These are phyloP conservation scores for Diaporthe ilicicola DNA, from an alignment of 2,329 filamentous ascomycete species.

Conservation along the genomic window DNA sequence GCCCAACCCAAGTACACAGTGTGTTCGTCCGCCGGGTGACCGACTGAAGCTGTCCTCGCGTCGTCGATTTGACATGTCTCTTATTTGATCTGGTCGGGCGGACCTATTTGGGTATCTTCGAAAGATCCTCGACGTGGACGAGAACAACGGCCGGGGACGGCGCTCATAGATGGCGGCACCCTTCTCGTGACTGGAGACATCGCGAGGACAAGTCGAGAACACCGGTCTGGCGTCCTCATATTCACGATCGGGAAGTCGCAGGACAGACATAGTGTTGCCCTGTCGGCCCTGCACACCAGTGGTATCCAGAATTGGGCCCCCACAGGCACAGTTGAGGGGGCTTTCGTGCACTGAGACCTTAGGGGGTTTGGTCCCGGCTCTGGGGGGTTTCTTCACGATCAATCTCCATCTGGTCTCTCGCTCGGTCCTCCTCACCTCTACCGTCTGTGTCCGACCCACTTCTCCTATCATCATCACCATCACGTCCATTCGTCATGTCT, in stretches of 20 bases:
- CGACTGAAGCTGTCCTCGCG: not conserved
- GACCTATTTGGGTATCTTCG: not conserved
- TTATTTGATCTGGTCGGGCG: not conserved
- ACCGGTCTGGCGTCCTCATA: not conserved
- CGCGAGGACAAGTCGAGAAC: not conserved
- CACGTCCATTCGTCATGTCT: constrained; percentile 44
- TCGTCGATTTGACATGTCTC: not conserved
- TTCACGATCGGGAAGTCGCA: not conserved
- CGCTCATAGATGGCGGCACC: not conserved
- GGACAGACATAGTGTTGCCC: not conserved
- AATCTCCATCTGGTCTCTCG: constrained; percentile 54
- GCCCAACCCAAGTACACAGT: too few relatives aligned
- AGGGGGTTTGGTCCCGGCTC: constrained; percentile 23
- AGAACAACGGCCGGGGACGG: too few relatives aligned
- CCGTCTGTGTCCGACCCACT: constrained; percentile 35
- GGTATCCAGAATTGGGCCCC: too few relatives aligned
- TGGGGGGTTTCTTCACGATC: constrained; percentile 32
- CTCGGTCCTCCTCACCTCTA: constrained; percentile 30
- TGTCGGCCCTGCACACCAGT: not conserved
- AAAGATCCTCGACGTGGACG: not conserved
- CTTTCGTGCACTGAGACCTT: not conserved
- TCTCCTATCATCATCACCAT: constrained; percentile 38
- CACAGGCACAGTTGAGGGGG: not conserved
- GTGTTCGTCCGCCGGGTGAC: too few relatives aligned
- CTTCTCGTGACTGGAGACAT: too few relatives aligned